Evolutionary conservation across 352 stramenopile genomes (phyloP).

Genomic region (Pythium sukuiense): DNA sequence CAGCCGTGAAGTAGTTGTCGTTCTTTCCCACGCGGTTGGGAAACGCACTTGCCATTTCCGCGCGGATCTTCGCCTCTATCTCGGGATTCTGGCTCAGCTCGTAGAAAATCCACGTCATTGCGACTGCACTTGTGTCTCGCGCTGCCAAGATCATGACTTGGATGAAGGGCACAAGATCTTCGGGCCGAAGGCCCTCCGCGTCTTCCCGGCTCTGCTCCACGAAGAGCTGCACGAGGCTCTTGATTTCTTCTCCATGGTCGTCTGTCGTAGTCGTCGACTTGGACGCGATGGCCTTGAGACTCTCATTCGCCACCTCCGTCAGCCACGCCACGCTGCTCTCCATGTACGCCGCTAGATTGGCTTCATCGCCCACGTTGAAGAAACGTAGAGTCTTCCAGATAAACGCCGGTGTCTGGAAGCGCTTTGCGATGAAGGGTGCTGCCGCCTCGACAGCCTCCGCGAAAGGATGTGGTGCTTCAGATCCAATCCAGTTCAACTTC

Average conservation of each 20-base stretch:
- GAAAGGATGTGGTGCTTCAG: constrained; percentile 39
- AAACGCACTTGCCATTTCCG: constrained; percentile 39
- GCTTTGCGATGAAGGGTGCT: constrained; percentile 31
- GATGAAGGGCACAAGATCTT: constrained; percentile 64
- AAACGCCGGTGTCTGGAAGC: constrained; percentile 45
- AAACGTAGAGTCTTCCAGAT: constrained; percentile 35
- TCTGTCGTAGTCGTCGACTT: background rate
- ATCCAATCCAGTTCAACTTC: constrained; percentile 40
- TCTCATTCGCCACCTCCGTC: constrained; percentile 37
- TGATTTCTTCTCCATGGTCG: background rate
- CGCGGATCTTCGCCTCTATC: constrained; percentile 40
- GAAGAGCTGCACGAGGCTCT: constrained; percentile 17
- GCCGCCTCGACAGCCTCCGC: constrained; percentile 39
- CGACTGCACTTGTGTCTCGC: constrained; percentile 73
- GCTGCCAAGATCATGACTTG: constrained; percentile 69
- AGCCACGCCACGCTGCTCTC: constrained; percentile 38
- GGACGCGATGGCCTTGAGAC: constrained; percentile 6
- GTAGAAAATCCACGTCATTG: constrained; percentile 76
- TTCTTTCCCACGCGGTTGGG: constrained; percentile 1
- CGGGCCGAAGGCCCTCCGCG: constrained; percentile 31
- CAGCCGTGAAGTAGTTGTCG: constrained; percentile 33
- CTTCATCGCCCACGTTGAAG: constrained; percentile 46
- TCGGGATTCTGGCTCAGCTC: constrained; percentile 61
- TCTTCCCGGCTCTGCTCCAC: constrained; percentile 15
- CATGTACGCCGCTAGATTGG: constrained; percentile 29